Evolutionary conservation across 768 basidiomycete genomes (phyloP).

Genomic region (Artomyces pyxidatus): DNA sequence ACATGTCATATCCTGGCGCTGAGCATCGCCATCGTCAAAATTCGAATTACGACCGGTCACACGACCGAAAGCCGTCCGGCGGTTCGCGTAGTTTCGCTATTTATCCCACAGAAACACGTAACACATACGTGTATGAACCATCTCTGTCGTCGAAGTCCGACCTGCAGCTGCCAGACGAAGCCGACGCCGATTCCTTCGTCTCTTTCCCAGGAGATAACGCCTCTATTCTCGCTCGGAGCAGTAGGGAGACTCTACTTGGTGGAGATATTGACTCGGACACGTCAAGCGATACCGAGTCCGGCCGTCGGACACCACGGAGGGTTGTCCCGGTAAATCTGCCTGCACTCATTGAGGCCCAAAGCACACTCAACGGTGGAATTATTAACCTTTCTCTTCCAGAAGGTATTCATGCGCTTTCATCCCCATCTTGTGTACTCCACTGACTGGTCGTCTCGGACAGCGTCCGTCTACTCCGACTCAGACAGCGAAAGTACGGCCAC

Average conservation of each 20-base stretch:
- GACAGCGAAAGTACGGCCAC: slow-evolving; percentile 16
- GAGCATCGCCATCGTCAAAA: not conserved
- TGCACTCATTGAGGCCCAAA: slow-evolving; percentile 15
- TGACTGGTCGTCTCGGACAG: not conserved
- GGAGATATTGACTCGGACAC: not conserved
- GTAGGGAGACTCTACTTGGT: slow-evolving; percentile 12
- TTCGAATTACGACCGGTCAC: slow-evolving; percentile 8
- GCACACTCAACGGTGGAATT: slow-evolving; percentile 9
- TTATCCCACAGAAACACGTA: slow-evolving; percentile 12
- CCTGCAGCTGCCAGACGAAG: slow-evolving; percentile 1
- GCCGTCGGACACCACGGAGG: slow-evolving; percentile 7
- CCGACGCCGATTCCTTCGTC: slow-evolving; percentile 14
- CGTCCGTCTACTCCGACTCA: slow-evolving; percentile 15
- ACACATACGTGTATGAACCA: slow-evolving; percentile 14
- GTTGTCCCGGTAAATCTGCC: slow-evolving; percentile 12
- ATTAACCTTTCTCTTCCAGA: slow-evolving; percentile 11
- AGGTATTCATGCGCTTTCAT: slow-evolving; percentile 4
- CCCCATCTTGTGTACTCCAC: not conserved
- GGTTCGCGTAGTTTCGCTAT: slow-evolving; percentile 11
- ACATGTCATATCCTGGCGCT: not conserved
- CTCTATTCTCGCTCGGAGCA: slow-evolving; percentile 12
- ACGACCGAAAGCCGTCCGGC: slow-evolving; percentile 11
- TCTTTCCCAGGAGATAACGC: slow-evolving; percentile 11
- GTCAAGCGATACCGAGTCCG: slow-evolving; percentile 2
- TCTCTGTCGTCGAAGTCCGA: slow-evolving; percentile 16